Evolutionary conservation across 2,329 filamentous ascomycete genomes (phyloP).

Genomic region (Calonectria ilicicola): DNA sequence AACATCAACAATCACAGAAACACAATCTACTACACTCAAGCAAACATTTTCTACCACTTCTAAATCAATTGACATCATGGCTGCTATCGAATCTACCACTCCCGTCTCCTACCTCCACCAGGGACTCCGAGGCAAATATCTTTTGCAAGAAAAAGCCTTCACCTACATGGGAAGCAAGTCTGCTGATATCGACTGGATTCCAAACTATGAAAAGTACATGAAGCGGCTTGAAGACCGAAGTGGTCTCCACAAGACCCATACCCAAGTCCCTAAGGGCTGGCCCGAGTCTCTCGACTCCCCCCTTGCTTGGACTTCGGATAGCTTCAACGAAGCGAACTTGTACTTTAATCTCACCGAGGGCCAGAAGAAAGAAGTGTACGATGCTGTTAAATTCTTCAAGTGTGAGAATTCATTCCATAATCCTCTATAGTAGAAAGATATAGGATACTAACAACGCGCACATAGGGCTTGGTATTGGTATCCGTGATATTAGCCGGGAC

Average conservation of each 20-base stretch:
- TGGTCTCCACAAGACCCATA: not conserved
- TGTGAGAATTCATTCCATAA: not conserved
- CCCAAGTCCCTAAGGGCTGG: not conserved
- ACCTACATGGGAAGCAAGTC: not conserved
- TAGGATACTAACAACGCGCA: not conserved
- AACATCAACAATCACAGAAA: not conserved
- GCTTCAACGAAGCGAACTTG: not conserved
- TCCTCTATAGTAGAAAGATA: not conserved
- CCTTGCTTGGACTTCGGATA: not conserved
- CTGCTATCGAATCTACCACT: not conserved
- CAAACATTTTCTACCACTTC: not conserved
- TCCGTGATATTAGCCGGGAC: not conserved
- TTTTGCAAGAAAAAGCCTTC: not conserved
- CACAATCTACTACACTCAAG: not conserved
- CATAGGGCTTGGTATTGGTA: not conserved
- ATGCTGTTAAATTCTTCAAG: not conserved
- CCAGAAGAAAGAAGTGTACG: not conserved
- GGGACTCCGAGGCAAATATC: not conserved
- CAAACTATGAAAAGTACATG: slow-evolving; percentile 12
- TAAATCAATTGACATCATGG: not conserved
- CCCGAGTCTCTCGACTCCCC: not conserved
- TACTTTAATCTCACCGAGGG: not conserved
- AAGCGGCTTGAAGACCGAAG: slow-evolving; percentile 1
- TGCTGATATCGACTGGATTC: slow-evolving; percentile 12
- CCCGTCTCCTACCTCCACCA: not conserved